Evolutionary conservation across 331 rosid species (phyloP), one percentile per base, ranked within the genome.

Genomic region (Erythrophleum ivorense): DNA sequence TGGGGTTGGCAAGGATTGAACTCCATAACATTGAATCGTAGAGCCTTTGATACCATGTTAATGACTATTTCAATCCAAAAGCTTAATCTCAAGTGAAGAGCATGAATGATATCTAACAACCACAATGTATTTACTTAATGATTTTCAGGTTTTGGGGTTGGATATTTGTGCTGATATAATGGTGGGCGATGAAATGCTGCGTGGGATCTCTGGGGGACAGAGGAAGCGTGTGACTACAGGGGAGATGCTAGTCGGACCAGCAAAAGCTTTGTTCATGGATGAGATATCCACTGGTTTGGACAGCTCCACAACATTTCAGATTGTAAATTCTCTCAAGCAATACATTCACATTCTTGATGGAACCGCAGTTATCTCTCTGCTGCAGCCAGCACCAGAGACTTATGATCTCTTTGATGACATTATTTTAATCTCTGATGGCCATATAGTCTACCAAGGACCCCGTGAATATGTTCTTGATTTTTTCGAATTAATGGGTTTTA

Each of bases 191-290:
- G 87, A 78, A 63, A 84, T 87, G 90, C 11, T 84, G 66, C 86
- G 94, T 31, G 97, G 97, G 6, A 87, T 92, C 57, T 92, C 94
- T 2, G 97, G 97, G 43, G 97, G 97, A 72, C 94, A 92, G 83
- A 86, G 80, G 73, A 93, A 91, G 87, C 87, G 97, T 80, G 97
- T 93, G 10, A 93, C 97, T 15, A 90, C 92, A 18, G 97, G 94
- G 19, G 88, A 85, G 72, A 85, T 90, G 94, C 75, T 88, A 10
- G 88, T 90, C 41, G 91, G 94, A 76, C 90, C 90, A 36, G 82
- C 86, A 69, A 86, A 81, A 57, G 90, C 90, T 29, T 70, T 90
- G 43, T 88, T 90, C 80, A 90, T 90, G 94, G 94, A 90, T 70
- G 94, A 88, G 76, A 90, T 90, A 80, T 88, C 94, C 2, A 90